A percentile compares a stretch with the other conserved stretches of the same genome.
phyloP scores from a whole-genome alignment of 1,139 yeast species.

The Lodderomyces jiufengensis region DNA sequence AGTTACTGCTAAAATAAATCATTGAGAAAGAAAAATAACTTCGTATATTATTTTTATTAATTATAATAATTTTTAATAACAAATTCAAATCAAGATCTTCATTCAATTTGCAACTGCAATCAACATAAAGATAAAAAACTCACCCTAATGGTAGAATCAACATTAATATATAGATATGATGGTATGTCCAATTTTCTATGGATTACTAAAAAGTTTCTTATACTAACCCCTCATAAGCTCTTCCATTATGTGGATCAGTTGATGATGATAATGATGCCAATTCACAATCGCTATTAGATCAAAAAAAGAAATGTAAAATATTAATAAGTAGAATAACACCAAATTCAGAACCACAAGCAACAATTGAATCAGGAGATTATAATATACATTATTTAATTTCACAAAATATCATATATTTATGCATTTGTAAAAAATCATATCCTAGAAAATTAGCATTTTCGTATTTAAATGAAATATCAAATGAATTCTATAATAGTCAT shows the following conservation, averaged over 20 bases:
- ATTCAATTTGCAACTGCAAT: no score
- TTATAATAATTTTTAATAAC: constrained; percentile 2
- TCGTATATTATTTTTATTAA: no score
- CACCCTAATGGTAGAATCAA: constrained; percentile 59
- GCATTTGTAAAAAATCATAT: constrained; percentile 72
- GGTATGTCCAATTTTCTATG: constrained; percentile 56
- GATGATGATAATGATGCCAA: constrained; percentile 63
- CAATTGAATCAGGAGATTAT: constrained; percentile 73
- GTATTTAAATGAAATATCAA: constrained; percentile 74
- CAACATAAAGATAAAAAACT: no score
- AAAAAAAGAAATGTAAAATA: constrained; percentile 81
- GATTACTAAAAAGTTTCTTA: no score
- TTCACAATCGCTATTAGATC: constrained; percentile 53
- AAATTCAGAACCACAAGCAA: constrained; percentile 80
- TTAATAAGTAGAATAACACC: constrained; percentile 74
- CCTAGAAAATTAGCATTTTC: constrained; percentile 90
- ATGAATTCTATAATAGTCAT: constrained; percentile 78
- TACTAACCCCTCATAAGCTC: constrained; percentile 40
- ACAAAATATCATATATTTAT: constrained; percentile 67
- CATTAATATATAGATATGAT: constrained; percentile 67
- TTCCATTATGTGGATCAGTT: constrained; percentile 90
- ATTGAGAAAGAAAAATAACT: no score
- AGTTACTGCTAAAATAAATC: no score
- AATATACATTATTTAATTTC: constrained; percentile 72
- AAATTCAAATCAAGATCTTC: background rate